A percentile compares a stretch with the other conserved stretches of the same genome.
These are phyloP conservation scores for Melanomma pulvis-pyrius DNA, from an alignment of 495 filamentous ascomycete species.

Conservation along the genomic window DNA sequence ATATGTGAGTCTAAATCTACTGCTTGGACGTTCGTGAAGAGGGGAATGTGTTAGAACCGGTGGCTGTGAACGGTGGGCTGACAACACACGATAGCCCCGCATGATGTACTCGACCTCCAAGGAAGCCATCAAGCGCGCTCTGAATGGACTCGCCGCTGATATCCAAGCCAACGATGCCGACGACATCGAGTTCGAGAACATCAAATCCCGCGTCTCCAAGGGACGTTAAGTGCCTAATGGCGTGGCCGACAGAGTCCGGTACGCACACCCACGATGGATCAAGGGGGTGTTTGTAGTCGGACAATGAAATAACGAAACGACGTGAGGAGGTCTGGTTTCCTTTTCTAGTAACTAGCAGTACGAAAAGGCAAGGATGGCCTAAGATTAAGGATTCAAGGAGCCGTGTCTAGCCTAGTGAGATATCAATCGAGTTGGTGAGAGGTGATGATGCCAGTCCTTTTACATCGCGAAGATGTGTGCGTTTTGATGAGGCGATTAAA, in stretches of 20 bases:
- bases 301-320: constrained; percentile 16
- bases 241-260: not conserved
- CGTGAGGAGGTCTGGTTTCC: not conserved
- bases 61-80: not conserved
- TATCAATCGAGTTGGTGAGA: not conserved
- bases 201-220: constrained; percentile 81
- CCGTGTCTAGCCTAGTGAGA: not conserved
- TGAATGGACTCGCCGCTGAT: constrained; percentile 76
- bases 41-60: not conserved
- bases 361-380: not conserved
- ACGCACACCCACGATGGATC: not conserved
- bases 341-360: not conserved
- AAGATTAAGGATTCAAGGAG: not conserved
- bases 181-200: constrained; percentile 82
- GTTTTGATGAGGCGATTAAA: constrained; percentile 24
- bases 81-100: constrained; percentile 61
- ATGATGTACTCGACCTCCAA: constrained; percentile 98
- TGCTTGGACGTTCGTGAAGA: not conserved
- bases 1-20: constrained; percentile 62
- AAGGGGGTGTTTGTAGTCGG: not conserved
- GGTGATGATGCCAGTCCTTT: not conserved
- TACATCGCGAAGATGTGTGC: constrained; percentile 18
- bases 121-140: constrained; percentile 83
- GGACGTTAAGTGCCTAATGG: constrained; percentile 49
- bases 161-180: constrained; percentile 91